These are phyloP conservation scores for Metschnikowia bowlesiae DNA, from an alignment of 805 yeast genomes.

Conservation along the genomic window DNA sequence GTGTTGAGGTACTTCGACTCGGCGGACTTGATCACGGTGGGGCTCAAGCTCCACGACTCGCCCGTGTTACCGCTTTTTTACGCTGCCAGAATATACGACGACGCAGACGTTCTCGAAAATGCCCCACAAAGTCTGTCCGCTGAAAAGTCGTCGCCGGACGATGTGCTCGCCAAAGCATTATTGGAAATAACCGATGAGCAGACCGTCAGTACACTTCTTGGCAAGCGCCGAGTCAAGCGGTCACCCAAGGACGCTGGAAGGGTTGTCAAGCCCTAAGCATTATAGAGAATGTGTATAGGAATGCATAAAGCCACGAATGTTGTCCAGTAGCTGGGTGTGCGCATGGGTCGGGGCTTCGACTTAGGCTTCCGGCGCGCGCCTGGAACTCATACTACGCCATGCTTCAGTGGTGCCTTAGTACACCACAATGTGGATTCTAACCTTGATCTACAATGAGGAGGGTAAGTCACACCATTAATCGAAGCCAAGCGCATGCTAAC, in stretches of 20 bases:
- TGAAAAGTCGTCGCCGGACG: slow-evolving; percentile 18
- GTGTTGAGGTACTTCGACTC: slow-evolving; percentile 47
- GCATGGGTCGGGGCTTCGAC: not conserved
- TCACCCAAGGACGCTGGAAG: slow-evolving; percentile 12
- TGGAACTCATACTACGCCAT: not conserved
- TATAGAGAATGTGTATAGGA: not conserved
- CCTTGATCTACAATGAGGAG: slow-evolving; percentile 8
- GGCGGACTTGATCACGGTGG: slow-evolving; percentile 50
- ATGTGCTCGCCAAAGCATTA: slow-evolving; percentile 50
- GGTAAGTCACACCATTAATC: slow-evolving; percentile 16
- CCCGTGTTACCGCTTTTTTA: slow-evolving; percentile 84
- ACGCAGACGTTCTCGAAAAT: slow-evolving; percentile 40
- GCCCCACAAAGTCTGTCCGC: slow-evolving; percentile 25
- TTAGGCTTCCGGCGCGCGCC: not conserved
- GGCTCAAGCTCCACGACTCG: slow-evolving; percentile 63
- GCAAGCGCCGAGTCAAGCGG: slow-evolving; percentile 38
- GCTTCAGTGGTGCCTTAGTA: not conserved
- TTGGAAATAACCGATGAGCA: slow-evolving; percentile 78
- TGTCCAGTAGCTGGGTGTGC: not conserved
- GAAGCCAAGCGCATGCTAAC: slow-evolving; percentile 16
- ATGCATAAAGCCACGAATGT: too few species aligned
- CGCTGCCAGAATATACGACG: slow-evolving; percentile 50
- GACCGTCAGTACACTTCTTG: slow-evolving; percentile 59
- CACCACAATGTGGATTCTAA: slow-evolving; percentile 17
- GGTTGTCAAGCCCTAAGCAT: slow-evolving; percentile 11